phyloP scores from a whole-genome alignment of 768 basidiomycete species.

The Termitomyces sp. region DNA sequence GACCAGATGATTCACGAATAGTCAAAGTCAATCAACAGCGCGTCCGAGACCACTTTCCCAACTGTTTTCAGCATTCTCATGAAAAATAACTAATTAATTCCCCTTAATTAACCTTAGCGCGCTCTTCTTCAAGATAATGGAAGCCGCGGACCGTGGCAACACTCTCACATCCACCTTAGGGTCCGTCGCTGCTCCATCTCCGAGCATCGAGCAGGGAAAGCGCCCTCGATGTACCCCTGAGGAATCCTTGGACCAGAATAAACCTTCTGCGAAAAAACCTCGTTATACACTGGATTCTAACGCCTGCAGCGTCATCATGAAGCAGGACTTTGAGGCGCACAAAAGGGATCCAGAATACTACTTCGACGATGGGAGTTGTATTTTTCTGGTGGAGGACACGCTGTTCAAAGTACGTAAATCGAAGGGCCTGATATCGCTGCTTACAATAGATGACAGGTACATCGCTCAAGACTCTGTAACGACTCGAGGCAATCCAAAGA shows the following conservation, averaged over 20 bases:
- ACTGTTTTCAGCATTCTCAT: background rate
- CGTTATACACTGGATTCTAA: constrained; percentile 6
- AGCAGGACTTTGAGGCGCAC: constrained; percentile 6
- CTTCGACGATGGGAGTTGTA: constrained; percentile 65
- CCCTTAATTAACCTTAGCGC: constrained; percentile 3
- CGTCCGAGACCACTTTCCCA: background rate
- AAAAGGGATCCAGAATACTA: constrained; percentile 56
- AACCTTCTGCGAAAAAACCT: constrained; percentile 12
- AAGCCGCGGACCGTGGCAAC: background rate
- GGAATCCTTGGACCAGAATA: background rate
- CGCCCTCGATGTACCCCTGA: constrained; percentile 9
- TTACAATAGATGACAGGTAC: constrained; percentile 38
- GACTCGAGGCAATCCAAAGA: constrained; percentile 50
- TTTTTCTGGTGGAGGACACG: constrained; percentile 58
- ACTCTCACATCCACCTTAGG: constrained; percentile 1
- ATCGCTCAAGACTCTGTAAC: constrained; percentile 55
- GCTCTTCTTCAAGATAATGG: constrained; percentile 1
- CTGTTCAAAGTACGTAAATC: constrained; percentile 59
- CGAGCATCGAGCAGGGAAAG: constrained; percentile 4
- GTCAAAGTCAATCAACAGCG: background rate
- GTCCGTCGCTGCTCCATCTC: constrained; percentile 6
- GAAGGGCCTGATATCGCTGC: constrained; percentile 2
- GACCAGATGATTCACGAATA: background rate
- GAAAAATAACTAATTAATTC: constrained; percentile 6
- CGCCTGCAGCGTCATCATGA: constrained; percentile 19